These are phyloP conservation scores for Stachybotrys elegans DNA, from an alignment of 2,329 filamentous ascomycete genomes.

Conservation along the genomic window DNA sequence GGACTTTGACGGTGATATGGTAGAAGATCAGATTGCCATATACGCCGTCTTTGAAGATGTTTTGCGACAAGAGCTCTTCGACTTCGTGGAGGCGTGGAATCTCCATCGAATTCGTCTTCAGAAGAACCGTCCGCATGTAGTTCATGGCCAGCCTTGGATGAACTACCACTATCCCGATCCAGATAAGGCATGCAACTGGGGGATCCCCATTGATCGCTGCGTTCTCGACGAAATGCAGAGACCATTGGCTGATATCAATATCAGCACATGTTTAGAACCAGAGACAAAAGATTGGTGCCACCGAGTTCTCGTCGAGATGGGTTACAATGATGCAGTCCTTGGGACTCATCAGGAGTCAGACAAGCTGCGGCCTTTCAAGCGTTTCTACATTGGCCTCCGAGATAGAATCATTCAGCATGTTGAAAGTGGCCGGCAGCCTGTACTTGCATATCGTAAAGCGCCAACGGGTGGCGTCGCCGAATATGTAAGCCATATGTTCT, in stretches of 20 bases:
- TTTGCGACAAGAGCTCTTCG: conserved; percentile 3
- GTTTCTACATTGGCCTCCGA: conserved; percentile 1
- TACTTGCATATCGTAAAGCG: conserved; percentile 1
- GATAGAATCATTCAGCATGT: not conserved
- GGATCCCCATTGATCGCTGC: conserved; percentile 2
- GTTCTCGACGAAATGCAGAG: conserved; percentile 1
- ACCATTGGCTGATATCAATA: conserved; percentile 1
- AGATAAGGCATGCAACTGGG: conserved; percentile 4
- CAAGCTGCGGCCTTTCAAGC: conserved; percentile 1
- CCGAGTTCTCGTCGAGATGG: not conserved
- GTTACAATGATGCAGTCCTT: not conserved
- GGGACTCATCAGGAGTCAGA: not conserved
- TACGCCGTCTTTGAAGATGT: conserved; percentile 5
- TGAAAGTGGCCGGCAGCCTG: not conserved
- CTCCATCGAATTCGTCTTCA: conserved; percentile 2
- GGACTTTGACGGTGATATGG: conserved; percentile 5
- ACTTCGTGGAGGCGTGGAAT: conserved; percentile 5
- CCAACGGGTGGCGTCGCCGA: conserved; percentile 1
- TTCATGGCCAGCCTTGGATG: conserved; percentile 4
- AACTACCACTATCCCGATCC: conserved; percentile 7
- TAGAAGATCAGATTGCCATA: conserved; percentile 6
- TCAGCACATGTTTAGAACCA: conserved; percentile 1
- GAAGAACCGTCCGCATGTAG: conserved; percentile 5
- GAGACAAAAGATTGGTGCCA: conserved; percentile 1
- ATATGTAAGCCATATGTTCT: not conserved